A percentile compares a stretch with the other conserved stretches of the same genome.
These are phyloP conservation scores for Themeda triandra DNA, from an alignment of 176 grass and related monocot species.

Conservation along the genomic window DNA sequence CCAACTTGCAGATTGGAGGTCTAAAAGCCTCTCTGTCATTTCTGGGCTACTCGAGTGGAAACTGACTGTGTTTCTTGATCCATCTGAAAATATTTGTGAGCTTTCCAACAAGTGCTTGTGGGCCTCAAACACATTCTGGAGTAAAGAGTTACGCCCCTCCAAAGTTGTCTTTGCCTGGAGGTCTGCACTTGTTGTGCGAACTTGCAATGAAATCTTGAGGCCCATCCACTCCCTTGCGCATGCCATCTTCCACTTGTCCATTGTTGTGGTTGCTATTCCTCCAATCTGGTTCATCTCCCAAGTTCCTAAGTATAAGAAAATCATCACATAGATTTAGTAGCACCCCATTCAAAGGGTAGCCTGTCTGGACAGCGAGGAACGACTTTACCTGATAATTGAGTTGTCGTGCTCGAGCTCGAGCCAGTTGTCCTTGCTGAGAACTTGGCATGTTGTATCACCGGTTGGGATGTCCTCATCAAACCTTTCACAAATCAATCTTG, in stretches of 20 bases:
- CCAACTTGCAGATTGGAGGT: neutral
- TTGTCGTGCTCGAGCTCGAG: neutral
- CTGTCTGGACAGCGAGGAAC: neutral
- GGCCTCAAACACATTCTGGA: neutral
- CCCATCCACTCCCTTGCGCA: neutral
- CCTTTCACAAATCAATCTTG: no score
- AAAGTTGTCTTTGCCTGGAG: neutral
- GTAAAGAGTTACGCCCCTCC: neutral
- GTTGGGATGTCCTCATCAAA: no score
- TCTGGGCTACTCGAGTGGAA: neutral
- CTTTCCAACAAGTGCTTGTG: neutral
- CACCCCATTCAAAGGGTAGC: neutral
- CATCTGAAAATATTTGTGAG: neutral
- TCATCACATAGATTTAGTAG: neutral
- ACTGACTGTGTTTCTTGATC: neutral
- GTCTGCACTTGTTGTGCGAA: no score
- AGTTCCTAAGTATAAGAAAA: neutral
- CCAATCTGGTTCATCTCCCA: neutral
- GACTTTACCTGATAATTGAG: neutral
- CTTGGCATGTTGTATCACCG: neutral
- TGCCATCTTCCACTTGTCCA: neutral
- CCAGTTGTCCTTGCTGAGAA: neutral
- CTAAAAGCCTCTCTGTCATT: neutral
- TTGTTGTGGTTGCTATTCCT: neutral
- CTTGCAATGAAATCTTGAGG: no score